phyloP scores from a whole-genome alignment of 345 rosid species.

The Salix dunnii region DNA sequence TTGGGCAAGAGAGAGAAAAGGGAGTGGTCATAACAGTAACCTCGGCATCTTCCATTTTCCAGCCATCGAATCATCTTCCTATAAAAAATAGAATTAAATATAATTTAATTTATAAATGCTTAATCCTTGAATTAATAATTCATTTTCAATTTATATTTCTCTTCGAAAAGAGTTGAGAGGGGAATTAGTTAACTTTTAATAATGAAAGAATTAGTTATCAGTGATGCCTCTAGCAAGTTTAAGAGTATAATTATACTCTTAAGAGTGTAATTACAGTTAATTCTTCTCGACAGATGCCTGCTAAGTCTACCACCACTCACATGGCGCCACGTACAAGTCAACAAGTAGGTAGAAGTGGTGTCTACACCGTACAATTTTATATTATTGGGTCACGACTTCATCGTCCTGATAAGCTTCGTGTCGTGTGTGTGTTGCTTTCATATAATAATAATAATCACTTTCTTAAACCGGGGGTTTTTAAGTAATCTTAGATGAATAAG shows the following conservation, averaged over 20 bases:
- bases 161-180: too few species aligned
- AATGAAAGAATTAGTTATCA: too few species aligned
- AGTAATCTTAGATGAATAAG: too few species aligned
- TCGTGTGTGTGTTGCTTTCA: background rate
- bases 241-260: too few species aligned
- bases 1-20: constrained; percentile 41
- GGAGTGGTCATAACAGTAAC: constrained; percentile 33
- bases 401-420: background rate
- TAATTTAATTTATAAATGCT: background rate
- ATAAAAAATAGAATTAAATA: background rate
- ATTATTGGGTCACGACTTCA: background rate
- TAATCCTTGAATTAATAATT: too few species aligned
- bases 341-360: background rate
- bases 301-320: too few species aligned
- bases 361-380: background rate
- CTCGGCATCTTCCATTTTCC: constrained; percentile 47
- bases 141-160: too few species aligned
- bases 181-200: too few species aligned
- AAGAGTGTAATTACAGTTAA: too few species aligned
- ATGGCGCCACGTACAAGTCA: too few species aligned
- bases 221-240: too few species aligned
- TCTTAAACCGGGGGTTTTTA: too few species aligned
- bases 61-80: constrained; percentile 26
- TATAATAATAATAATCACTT: background rate
- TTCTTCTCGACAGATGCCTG: background rate